Conservation (phyloP, 176 grass and related monocot species). For the Chrysopogon serrulatus region DNA sequence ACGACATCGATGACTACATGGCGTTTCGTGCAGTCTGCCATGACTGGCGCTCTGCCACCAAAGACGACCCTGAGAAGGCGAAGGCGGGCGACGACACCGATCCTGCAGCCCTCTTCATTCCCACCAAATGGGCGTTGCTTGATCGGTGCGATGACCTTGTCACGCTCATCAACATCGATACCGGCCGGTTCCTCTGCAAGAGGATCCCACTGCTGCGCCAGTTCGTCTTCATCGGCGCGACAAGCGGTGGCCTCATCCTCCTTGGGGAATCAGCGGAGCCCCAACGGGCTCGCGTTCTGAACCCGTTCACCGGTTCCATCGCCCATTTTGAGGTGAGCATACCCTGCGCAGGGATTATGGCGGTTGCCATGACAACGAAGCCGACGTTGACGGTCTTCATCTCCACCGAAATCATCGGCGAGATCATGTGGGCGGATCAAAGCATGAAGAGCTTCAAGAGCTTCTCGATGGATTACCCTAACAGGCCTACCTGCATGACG, state of each 20-base stretch:
- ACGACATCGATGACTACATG: background rate
- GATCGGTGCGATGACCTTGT: background rate
- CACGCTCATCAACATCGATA: background rate
- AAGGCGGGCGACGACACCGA: background rate
- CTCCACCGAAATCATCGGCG: background rate
- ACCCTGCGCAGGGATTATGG: background rate
- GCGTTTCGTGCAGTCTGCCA: background rate
- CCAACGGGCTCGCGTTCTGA: background rate
- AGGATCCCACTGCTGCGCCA: background rate
- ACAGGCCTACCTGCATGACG: background rate
- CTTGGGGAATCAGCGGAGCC: background rate
- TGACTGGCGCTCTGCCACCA: background rate
- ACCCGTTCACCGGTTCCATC: background rate
- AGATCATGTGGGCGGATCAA: background rate
- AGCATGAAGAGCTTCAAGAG: background rate
- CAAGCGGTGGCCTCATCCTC: background rate
- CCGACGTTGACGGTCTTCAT: background rate
- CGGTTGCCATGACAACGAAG: background rate
- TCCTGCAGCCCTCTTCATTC: background rate
- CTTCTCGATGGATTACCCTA: background rate
- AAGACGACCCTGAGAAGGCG: background rate
- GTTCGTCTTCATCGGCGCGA: background rate
- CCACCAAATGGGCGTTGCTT: background rate
- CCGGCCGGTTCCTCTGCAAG: background rate
- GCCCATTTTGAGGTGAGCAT: background rate